A percentile compares a stretch with the other conserved stretches of the same genome.
These are phyloP conservation scores for Saksenaea oblongispora DNA, from an alignment of 371 early-diverging fungal species.

Conservation along the genomic window DNA sequence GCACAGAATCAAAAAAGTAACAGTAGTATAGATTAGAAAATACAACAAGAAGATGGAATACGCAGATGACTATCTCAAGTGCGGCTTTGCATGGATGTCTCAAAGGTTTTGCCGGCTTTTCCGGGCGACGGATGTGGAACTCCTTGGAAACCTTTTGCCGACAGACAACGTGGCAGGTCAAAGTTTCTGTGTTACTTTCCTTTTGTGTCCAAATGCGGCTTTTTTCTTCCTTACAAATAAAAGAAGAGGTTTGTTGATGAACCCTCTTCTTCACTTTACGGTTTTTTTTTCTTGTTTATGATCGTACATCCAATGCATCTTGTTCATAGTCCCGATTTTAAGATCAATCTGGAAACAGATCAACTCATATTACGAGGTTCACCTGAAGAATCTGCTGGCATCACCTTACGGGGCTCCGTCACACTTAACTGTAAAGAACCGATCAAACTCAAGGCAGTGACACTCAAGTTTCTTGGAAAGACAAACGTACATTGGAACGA, in stretches of 20 bases:
- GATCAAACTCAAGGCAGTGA: slow-evolving; percentile 29
- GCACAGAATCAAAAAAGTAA: too few species aligned
- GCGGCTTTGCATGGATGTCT: background rate
- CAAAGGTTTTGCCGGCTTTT: background rate
- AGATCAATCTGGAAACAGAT: slow-evolving; percentile 29
- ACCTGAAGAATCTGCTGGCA: slow-evolving; percentile 34
- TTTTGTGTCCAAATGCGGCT: background rate
- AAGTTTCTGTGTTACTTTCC: background rate
- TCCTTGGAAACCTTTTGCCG: background rate
- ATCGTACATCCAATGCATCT: slow-evolving; percentile 18
- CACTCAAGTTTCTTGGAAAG: slow-evolving; percentile 26
- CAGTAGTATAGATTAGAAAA: too few species aligned
- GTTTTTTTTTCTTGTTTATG: background rate
- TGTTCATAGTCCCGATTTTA: slow-evolving; percentile 20
- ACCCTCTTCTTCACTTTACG: background rate
- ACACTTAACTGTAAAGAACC: slow-evolving; percentile 23
- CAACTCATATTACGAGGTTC: slow-evolving; percentile 29
- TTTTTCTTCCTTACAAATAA: background rate
- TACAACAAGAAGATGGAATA: too few species aligned
- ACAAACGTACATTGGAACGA: slow-evolving; percentile 31
- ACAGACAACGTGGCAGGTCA: background rate
- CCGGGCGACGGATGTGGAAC: background rate
- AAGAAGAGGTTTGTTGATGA: background rate
- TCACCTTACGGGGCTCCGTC: slow-evolving; percentile 27
- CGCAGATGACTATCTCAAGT: background rate